Conservation (phyloP, 1,139 yeast species). For the Pichia sp. region DNA sequence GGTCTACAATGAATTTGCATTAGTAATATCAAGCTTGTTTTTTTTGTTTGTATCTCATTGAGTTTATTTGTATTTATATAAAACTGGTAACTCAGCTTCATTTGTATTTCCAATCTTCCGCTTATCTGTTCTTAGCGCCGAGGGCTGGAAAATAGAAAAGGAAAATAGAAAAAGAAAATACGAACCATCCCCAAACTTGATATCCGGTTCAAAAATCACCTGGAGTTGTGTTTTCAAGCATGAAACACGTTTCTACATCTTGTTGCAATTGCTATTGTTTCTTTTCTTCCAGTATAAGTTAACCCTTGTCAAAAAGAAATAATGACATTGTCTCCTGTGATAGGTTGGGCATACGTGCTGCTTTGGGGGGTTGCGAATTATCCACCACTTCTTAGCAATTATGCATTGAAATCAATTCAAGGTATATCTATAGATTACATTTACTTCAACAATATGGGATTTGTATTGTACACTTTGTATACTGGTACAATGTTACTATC, state of each 20-base stretch:
- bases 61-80: no score
- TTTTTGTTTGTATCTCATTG: background rate
- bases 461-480: constrained; percentile 25
- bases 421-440: constrained; percentile 30
- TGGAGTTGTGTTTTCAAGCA: no score
- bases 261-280: no score
- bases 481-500: constrained; percentile 21
- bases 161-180: no score
- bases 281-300: no score
- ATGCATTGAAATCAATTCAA: constrained; percentile 26
- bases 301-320: background rate
- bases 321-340: background rate
- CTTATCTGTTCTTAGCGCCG: no score
- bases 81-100: no score
- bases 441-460: constrained; percentile 29
- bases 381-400: constrained; percentile 28
- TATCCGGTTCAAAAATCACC: no score
- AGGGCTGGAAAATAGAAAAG: no score
- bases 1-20: constrained; percentile 41
- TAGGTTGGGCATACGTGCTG: constrained; percentile 27
- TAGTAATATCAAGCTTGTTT: background rate
- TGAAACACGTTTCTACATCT: no score
- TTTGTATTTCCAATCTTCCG: no score
- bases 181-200: no score
- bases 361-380: constrained; percentile 28